phyloP scores from a whole-genome alignment of 805 yeast genomes.

The Scheffersomyces amazonensis region DNA sequence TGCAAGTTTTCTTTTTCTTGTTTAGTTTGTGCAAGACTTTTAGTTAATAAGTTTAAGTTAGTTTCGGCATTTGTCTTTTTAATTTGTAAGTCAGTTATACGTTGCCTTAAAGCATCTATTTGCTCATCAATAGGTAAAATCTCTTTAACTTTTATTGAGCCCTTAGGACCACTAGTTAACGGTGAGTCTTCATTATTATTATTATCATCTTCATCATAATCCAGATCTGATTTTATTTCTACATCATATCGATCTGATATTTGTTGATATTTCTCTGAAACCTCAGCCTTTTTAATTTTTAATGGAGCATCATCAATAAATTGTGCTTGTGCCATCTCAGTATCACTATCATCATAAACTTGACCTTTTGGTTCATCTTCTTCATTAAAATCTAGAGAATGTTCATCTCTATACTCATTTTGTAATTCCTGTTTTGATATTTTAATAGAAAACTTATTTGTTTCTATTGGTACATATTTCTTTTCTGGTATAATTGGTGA shows the following conservation, averaged over 20 bases:
- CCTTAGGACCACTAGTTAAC: too few species aligned
- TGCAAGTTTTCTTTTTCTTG: constrained; percentile 1
- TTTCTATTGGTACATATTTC: constrained; percentile 8
- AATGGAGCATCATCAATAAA: constrained; percentile 6
- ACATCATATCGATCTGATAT: constrained; percentile 7
- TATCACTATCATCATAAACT: constrained; percentile 8
- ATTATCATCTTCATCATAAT: background rate
- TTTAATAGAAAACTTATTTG: constrained; percentile 1
- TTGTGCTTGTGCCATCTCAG: constrained; percentile 3
- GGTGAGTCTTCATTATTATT: background rate
- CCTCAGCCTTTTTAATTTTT: constrained; percentile 1
- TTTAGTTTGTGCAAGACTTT: background rate
- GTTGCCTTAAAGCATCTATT: constrained; percentile 1
- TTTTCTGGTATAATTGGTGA: background rate
- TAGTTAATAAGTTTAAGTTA: background rate
- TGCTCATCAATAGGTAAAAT: constrained; percentile 1
- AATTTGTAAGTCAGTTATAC: background rate
- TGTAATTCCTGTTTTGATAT: background rate
- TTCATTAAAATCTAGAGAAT: background rate
- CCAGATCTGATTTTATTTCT: constrained; percentile 3
- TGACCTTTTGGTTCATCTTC: constrained; percentile 7
- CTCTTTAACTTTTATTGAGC: background rate
- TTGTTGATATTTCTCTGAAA: background rate
- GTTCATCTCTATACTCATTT: constrained; percentile 7
- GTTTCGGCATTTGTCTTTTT: background rate